phyloP scores from a whole-genome alignment of 2,329 filamentous ascomycete species.

The Metarhizium sp. region DNA sequence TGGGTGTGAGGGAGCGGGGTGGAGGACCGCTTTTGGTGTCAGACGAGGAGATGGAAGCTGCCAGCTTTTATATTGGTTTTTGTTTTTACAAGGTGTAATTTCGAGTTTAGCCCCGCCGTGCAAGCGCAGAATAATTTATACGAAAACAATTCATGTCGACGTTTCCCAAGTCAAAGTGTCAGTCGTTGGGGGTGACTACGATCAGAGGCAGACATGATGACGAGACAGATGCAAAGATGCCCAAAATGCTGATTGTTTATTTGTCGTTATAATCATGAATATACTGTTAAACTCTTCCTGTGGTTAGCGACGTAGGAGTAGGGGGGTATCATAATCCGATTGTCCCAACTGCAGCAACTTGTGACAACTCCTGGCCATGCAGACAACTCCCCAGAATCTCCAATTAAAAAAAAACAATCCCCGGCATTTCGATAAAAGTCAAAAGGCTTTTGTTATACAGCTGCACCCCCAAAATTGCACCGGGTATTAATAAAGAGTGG shows the following conservation, averaged over 20 bases:
- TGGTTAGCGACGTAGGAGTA: conserved; percentile 4
- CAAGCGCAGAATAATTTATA: background rate
- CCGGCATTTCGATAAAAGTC: background rate
- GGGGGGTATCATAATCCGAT: conserved; percentile 23
- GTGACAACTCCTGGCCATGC: conserved; percentile 15
- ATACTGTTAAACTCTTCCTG: conserved; percentile 4
- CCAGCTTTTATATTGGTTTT: conserved; percentile 85
- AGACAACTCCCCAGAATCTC: background rate
- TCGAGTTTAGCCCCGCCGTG: background rate
- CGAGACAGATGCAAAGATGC: background rate
- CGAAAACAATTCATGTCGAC: background rate
- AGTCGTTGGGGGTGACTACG: too few species aligned
- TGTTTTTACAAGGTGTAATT: conserved; percentile 88
- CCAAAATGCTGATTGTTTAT: background rate
- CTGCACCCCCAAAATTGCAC: background rate
- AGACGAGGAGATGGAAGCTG: conserved; percentile 86
- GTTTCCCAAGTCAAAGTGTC: background rate
- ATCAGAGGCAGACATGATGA: too few species aligned
- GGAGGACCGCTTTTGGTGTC: conserved; percentile 61
- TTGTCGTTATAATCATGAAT: conserved; percentile 12
- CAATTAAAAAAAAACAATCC: background rate
- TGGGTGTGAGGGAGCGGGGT: conserved; percentile 74
- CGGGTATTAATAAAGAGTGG: conserved; percentile 3
- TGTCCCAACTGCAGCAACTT: conserved; percentile 1
- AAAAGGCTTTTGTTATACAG: background rate